These are phyloP conservation scores for Mucor mucedo DNA, from an alignment of 371 early-diverging fungal genomes.

Conservation along the genomic window DNA sequence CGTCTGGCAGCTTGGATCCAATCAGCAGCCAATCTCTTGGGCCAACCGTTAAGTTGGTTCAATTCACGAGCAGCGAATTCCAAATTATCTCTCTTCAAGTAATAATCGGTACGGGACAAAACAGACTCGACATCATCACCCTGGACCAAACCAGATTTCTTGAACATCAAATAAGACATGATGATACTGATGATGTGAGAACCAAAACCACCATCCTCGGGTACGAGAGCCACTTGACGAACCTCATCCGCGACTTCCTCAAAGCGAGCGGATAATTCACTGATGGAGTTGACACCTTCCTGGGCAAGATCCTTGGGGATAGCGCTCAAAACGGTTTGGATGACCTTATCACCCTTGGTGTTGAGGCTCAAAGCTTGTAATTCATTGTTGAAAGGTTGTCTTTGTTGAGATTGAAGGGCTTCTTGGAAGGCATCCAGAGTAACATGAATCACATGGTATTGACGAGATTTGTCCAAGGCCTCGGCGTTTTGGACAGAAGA, in stretches of 20 bases:
- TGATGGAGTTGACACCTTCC: constrained; percentile 68
- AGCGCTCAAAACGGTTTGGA: constrained; percentile 62
- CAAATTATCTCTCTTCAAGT: constrained; percentile 75
- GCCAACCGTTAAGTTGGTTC: constrained; percentile 91
- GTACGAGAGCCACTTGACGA: constrained; percentile 79
- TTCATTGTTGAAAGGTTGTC: constrained; percentile 70
- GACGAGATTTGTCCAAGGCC: constrained; percentile 51
- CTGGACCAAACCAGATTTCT: constrained; percentile 81
- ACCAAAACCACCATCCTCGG: constrained; percentile 81
- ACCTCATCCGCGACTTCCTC: constrained; percentile 67
- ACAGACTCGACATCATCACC: constrained; percentile 87
- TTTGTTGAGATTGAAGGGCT: constrained; percentile 33
- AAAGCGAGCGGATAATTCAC: constrained; percentile 75
- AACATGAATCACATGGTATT: constrained; percentile 55
- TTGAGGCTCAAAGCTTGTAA: constrained; percentile 61
- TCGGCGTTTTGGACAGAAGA: constrained; percentile 63
- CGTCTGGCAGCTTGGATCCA: constrained; percentile 83
- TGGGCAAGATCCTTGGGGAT: constrained; percentile 60
- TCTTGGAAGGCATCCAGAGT: constrained; percentile 54
- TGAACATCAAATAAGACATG: constrained; percentile 77
- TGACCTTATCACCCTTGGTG: constrained; percentile 61
- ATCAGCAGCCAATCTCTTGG: constrained; percentile 79
- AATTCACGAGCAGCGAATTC: constrained; percentile 87
- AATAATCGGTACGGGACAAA: constrained; percentile 76
- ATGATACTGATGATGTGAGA: constrained; percentile 73